Conservation (phyloP, 371 early-diverging fungal species). For the Rhizomucor pusillus region DNA sequence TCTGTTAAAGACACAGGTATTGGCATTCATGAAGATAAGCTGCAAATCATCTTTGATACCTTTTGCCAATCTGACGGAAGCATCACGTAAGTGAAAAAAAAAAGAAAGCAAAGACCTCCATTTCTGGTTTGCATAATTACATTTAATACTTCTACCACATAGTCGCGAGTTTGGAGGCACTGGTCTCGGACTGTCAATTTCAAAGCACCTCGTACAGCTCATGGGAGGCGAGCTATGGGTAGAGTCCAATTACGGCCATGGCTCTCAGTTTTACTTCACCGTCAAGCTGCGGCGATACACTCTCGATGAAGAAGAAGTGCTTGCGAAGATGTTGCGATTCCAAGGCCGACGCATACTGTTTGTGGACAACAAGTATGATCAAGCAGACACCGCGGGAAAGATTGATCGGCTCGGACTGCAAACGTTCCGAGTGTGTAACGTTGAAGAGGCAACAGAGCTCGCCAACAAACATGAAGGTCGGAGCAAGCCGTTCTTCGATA, state of each 20-base stretch:
- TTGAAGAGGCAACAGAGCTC: slow-evolving; percentile 39
- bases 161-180: slow-evolving; percentile 28
- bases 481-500: slow-evolving; percentile 30
- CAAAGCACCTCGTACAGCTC: slow-evolving; percentile 48
- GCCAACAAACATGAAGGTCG: slow-evolving; percentile 13
- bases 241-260: slow-evolving; percentile 62
- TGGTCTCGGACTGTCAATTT: slow-evolving; percentile 60
- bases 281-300: slow-evolving; percentile 45
- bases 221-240: slow-evolving; percentile 72
- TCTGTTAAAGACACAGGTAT: slow-evolving; percentile 79
- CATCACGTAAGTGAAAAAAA: slow-evolving; percentile 42
- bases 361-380: slow-evolving; percentile 33
- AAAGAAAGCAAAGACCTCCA: too few species aligned
- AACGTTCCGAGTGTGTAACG: slow-evolving; percentile 19
- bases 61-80: slow-evolving; percentile 77
- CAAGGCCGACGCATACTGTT: slow-evolving; percentile 47
- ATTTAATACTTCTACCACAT: too few species aligned
- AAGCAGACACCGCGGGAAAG: slow-evolving; percentile 13
- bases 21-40: slow-evolving; percentile 70
- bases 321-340: slow-evolving; percentile 47
- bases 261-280: slow-evolving; percentile 73
- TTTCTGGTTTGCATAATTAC: too few species aligned
- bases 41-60: slow-evolving; percentile 69
- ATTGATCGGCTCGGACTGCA: slow-evolving; percentile 19
- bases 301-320: slow-evolving; percentile 35